These are phyloP conservation scores for Polychaeton citri DNA, from an alignment of 2,329 filamentous ascomycete genomes.

Conservation along the genomic window DNA sequence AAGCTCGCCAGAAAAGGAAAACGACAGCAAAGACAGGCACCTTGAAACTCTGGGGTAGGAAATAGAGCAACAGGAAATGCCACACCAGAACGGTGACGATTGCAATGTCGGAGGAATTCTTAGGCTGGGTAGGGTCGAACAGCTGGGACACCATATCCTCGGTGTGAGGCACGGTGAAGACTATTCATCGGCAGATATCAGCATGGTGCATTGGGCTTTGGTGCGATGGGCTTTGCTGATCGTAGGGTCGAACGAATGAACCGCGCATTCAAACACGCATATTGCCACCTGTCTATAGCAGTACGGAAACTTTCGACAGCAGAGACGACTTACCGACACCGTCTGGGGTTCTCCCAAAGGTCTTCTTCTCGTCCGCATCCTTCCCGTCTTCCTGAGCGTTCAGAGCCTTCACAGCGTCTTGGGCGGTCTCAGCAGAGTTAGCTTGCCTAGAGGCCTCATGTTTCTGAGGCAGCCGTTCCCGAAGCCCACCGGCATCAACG, in stretches of 20 bases:
- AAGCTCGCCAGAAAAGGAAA: conserved; percentile 84
- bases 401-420: conserved; percentile 34
- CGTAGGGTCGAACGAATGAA: neutral
- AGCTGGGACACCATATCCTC: conserved; percentile 99
- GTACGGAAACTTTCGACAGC: neutral
- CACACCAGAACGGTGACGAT: conserved; percentile 66
- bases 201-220: conserved; percentile 5
- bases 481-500: conserved; percentile 25
- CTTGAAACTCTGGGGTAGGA: conserved; percentile 55
- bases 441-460: conserved; percentile 19
- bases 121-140: conserved; percentile 84
- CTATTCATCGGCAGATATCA: conserved; percentile 35
- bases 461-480: conserved; percentile 30
- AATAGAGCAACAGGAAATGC: conserved; percentile 61
- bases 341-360: conserved; percentile 80
- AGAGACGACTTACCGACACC: conserved; percentile 52
- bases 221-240: neutral
- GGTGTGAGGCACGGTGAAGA: conserved; percentile 89
- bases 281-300: neutral
- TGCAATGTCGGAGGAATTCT: conserved; percentile 75
- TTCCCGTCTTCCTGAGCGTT: conserved; percentile 36
- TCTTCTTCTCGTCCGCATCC: conserved; percentile 48
- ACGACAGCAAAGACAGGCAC: conserved; percentile 66
- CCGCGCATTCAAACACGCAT: neutral
- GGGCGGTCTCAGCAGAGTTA: conserved; percentile 25